Percentiles rank a stretch among this genome's conserved stretches.
Conservation (phyloP, 805 yeast genomes). For the Lachancea kluyveri region DNA sequence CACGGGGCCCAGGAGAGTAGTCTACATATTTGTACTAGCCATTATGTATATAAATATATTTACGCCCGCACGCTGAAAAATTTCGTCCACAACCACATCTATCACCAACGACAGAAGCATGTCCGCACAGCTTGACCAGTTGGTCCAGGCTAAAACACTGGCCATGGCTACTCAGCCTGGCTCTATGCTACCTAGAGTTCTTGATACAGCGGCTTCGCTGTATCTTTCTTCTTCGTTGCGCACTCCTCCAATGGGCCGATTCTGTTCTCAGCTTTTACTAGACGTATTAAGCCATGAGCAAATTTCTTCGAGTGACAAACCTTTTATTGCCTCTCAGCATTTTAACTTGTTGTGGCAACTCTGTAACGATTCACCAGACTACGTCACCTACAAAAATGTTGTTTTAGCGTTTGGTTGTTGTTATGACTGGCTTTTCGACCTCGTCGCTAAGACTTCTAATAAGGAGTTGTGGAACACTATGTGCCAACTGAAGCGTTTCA, state of each 20-base stretch:
- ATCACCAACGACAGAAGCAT: no score
- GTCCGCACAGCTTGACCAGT: slow-evolving; percentile 16
- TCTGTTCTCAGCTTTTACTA: slow-evolving; percentile 15
- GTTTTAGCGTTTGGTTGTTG: slow-evolving; percentile 36
- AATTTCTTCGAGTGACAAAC: slow-evolving; percentile 24
- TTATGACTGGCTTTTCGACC: slow-evolving; percentile 42
- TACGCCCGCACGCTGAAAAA: no score
- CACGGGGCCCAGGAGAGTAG: no score
- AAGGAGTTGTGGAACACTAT: slow-evolving; percentile 48
- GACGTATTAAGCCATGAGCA: slow-evolving; percentile 20
- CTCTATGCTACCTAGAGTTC: slow-evolving; percentile 26
- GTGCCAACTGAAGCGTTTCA: slow-evolving; percentile 46
- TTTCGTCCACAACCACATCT: no score
- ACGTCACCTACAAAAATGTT: slow-evolving; percentile 32
- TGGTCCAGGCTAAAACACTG: slow-evolving; percentile 25
- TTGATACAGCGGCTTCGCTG: slow-evolving; percentile 27
- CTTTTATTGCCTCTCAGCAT: slow-evolving; percentile 27
- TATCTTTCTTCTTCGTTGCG: slow-evolving; percentile 16
- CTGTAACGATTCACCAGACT: slow-evolving; percentile 23
- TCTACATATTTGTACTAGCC: no score
- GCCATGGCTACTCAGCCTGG: slow-evolving; percentile 28
- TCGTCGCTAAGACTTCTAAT: slow-evolving; percentile 38
- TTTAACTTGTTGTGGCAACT: slow-evolving; percentile 23
- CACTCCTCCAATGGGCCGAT: slow-evolving; percentile 4
- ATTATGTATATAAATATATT: no score